Evolutionary conservation across 2,329 filamentous ascomycete species (phyloP), one percentile per base, ranked within the genome.

Genomic region (Microcyclospora tardicrescens): DNA sequence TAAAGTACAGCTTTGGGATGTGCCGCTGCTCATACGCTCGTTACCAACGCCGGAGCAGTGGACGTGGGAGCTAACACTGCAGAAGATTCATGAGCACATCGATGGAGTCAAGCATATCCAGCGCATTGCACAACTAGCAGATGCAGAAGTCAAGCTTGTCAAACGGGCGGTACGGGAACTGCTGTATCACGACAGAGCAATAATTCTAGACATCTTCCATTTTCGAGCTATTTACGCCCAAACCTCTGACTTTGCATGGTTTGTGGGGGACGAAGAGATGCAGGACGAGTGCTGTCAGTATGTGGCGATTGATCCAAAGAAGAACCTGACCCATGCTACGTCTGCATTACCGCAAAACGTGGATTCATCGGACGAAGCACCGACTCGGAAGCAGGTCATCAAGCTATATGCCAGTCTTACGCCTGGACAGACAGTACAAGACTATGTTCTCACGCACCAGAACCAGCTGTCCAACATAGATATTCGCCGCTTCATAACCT

Each of bases 191-290:
- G 84, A 89, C 55, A 89, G 85, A 53, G 74, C 94, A 28, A 71
- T 94, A 16, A 73, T 96, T 38, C 75, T 96, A 10, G 91, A 98
- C 62, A 83, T 95, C 51, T 96, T 96, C 67, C 86, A 91, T 59
- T 98, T 96, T 58, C 72, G 79, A 27, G 84, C 84, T 32, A 89
- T 93, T 52, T 98, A 98, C 56, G 86, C 87, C 0, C 79, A 81
- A 0, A 84, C 84, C 0, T 71, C 78, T 0, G 79, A 83, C 29
- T 80, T 98, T 41, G 75, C 80, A 44, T 74, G 79, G 44, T 93
- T 98, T 52, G 71, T 91, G 27, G 70, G 74, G 32, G 84, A 95
- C 53, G 67, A 73, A 31, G 75, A 76, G 40, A 70, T 93, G 63
- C 79, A 93, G 42, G 81, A 85, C 47, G 91, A 98, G 64, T 96